Base-by-base conservation (phyloP, 805 yeast species). In the Metschnikowia borealis region DNA sequence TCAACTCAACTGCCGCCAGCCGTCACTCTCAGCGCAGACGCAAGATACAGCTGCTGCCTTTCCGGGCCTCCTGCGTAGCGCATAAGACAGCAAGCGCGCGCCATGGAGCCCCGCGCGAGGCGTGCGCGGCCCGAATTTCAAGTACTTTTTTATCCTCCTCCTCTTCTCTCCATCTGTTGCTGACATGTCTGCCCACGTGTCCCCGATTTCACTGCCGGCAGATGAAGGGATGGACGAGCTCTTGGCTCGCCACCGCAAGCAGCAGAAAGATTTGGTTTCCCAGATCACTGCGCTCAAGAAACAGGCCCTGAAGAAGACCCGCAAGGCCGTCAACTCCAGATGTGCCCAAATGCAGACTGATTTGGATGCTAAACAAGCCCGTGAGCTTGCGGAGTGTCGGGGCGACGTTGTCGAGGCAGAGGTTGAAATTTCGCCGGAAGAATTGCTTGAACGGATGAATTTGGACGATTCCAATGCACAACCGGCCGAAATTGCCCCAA, bases 251-350 rank as follows among this genome's bases (percentile, higher is more conserved):
- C 96, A 90, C 57, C 75, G 80, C 57, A 83, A 83, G 60, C 95
- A 89, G 64, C 66, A 65, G 49, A 78, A 82, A 54, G 90, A 89
- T 50, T 70, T 89, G 52, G 73, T 79, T 18, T 85, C 87, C 8
- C 77, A 79, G 31, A 73, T 82, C 31, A 89, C 96, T 2, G 85
- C 87, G 1, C 67, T 90, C 76, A 88, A 85, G 69, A 88, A 88
- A 60, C 92, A 85, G 66, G 91, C 92, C 2, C 82, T 89, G 15
- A 87, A 89, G 62, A 84, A 89, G 44, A 87, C 84, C 46, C 79
- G 86, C 58, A 87, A 85, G 64, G 82, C 81, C 53, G 84, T 89
- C 8, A 66, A 75, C 55, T 73, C 73, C 47, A 80, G 80, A 59
- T 84, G 91, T 57, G 73, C 73, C 37, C 80, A 75, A 40, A 57